These are phyloP conservation scores for Pseudogymnoascus verrucosus DNA, from an alignment of 2,329 filamentous ascomycete species.

Conservation along the genomic window DNA sequence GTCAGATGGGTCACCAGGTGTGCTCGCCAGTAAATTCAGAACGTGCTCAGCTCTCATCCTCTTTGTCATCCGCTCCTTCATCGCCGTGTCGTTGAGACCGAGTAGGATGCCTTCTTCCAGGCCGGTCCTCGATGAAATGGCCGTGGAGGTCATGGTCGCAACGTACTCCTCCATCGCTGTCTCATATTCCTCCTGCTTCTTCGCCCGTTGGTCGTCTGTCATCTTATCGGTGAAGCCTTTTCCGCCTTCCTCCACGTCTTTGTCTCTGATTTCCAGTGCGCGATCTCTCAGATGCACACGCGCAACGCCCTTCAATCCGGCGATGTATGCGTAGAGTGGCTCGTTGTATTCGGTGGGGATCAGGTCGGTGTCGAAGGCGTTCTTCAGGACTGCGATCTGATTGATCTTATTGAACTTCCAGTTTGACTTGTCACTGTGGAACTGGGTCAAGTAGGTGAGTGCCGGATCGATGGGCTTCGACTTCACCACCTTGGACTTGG, in stretches of 20 bases:
- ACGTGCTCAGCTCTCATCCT: constrained; percentile 56
- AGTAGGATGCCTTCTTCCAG: constrained; percentile 27
- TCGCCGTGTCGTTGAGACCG: constrained; percentile 36
- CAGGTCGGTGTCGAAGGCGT: constrained; percentile 63
- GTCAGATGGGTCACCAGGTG: not conserved
- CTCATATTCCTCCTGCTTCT: constrained; percentile 48
- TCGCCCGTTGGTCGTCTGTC: constrained; percentile 35
- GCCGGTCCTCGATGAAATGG: constrained; percentile 15
- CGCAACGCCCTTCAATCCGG: constrained; percentile 67
- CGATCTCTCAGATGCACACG: constrained; percentile 60
- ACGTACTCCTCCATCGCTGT: constrained; percentile 34
- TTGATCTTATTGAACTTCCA: constrained; percentile 98
- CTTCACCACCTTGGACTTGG: constrained; percentile 18
- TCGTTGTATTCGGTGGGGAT: constrained; percentile 64
- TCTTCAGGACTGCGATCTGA: constrained; percentile 77
- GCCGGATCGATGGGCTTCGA: constrained; percentile 46
- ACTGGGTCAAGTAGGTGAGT: constrained; percentile 69
- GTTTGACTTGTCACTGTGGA: constrained; percentile 57
- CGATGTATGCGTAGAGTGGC: constrained; percentile 68
- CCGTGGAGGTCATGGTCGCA: constrained; percentile 20
- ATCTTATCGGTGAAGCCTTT: constrained; percentile 41
- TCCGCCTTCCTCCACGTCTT: constrained; percentile 44
- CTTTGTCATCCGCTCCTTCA: constrained; percentile 50
- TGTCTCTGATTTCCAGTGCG: constrained; percentile 53
- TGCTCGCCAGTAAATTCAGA: constrained; percentile 45